phyloP scores from a whole-genome alignment of 495 filamentous ascomycete species.

The Barbatosphaeria neglecta region DNA sequence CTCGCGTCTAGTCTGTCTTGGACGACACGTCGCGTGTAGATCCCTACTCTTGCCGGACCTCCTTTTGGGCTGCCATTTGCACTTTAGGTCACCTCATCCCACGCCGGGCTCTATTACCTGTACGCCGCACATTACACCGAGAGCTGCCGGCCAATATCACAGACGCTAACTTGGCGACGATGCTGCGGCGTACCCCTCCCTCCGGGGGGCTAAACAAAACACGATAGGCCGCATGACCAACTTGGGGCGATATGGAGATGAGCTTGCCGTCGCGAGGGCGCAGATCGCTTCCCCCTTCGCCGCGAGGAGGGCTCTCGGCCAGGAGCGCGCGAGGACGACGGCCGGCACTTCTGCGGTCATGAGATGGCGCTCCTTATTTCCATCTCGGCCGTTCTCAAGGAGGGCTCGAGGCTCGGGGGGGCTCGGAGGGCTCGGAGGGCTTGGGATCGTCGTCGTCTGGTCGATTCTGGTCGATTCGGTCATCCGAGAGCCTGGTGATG shows the following conservation, averaged over 20 bases:
- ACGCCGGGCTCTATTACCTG: background rate
- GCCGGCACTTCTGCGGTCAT: background rate
- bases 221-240: background rate
- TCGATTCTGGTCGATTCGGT: background rate
- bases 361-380: background rate
- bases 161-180: no score
- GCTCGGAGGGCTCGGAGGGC: no score
- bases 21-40: no score
- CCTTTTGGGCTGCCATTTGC: background rate
- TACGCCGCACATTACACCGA: no score
- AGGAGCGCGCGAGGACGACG: background rate
- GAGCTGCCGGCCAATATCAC: no score
- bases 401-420: no score
- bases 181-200: no score
- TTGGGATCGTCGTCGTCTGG: no score
- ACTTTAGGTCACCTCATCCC: background rate
- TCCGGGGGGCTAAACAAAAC: no score
- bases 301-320: background rate
- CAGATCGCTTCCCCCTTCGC: background rate
- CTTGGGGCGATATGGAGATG: background rate
- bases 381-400: background rate
- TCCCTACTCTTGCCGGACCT: background rate
- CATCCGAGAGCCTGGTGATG: background rate
- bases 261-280: background rate
- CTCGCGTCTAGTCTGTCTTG: background rate